These are phyloP conservation scores for Trichothecium roseum DNA, from an alignment of 2,329 filamentous ascomycete species.

Conservation along the genomic window DNA sequence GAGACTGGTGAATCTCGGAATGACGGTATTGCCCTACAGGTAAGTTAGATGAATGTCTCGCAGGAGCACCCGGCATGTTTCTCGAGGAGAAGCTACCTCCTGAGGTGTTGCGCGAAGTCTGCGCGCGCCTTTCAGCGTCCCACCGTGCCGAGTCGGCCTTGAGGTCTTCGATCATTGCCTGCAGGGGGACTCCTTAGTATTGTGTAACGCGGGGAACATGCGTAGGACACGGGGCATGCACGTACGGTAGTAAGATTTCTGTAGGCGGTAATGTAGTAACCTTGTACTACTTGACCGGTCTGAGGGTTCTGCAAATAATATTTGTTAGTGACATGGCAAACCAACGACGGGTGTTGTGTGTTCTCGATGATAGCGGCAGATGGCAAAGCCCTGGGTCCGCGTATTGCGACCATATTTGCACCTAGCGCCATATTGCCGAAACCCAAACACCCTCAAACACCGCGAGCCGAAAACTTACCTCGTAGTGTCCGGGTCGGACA, in stretches of 20 bases:
- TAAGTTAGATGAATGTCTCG: constrained; percentile 40
- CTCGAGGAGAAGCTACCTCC: constrained; percentile 49
- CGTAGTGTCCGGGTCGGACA: constrained; percentile 63
- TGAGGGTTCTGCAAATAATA: constrained; percentile 37
- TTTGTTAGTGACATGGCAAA: not conserved
- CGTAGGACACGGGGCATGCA: constrained; percentile 7
- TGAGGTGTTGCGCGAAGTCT: constrained; percentile 39
- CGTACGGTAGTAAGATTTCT: constrained; percentile 68
- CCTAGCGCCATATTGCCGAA: no score
- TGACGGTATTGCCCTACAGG: constrained; percentile 47
- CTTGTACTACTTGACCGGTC: constrained; percentile 51
- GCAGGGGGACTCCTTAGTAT: constrained; percentile 3
- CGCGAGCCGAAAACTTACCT: constrained; percentile 43
- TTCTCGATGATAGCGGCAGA: no score
- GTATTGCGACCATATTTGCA: no score
- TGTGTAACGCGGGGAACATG: not conserved
- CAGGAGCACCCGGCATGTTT: constrained; percentile 34
- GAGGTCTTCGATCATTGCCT: constrained; percentile 55
- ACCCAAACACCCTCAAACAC: no score
- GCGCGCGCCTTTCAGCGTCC: constrained; percentile 49
- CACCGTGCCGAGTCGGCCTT: constrained; percentile 52
- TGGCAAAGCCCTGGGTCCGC: no score
- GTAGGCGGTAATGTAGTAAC: constrained; percentile 72
- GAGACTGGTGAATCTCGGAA: constrained; percentile 38
- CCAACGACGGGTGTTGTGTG: no score